Conservation (phyloP, 2,329 filamentous ascomycete genomes). For the Orbilia ellipsospora region DNA sequence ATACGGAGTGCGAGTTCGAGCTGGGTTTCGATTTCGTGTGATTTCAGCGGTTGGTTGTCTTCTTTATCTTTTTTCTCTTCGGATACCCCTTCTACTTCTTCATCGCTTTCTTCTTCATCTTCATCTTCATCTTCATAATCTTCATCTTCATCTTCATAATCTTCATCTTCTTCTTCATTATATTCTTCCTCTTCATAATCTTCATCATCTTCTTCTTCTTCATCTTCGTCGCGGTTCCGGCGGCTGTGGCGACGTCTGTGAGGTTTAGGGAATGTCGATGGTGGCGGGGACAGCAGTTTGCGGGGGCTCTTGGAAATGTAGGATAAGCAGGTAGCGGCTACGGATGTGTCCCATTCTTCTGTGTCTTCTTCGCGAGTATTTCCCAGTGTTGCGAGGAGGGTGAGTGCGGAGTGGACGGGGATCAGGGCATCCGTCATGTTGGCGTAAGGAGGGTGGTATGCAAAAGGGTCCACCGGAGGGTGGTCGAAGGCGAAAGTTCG, state of each 20-base stretch:
- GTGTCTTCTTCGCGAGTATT: not conserved
- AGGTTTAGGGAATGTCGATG: no score
- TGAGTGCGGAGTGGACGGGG: constrained; percentile 7
- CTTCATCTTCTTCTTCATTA: no score
- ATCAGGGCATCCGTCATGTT: not conserved
- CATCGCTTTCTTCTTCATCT: no score
- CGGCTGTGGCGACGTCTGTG: no score
- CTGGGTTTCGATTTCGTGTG: not conserved
- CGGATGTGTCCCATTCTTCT: not conserved
- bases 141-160: no score
- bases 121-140: no score
- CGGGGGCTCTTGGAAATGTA: not conserved
- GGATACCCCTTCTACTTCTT: no score
- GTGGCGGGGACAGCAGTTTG: no score
- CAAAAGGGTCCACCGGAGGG: constrained; percentile 11
- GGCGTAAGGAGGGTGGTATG: constrained; percentile 21
- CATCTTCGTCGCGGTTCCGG: no score
- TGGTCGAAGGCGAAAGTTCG: constrained; percentile 25
- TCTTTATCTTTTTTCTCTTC: no score
- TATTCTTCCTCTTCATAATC: no score
- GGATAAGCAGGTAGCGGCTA: not conserved
- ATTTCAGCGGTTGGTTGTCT: not conserved
- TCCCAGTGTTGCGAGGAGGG: constrained; percentile 5
- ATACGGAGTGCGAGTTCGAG: constrained; percentile 20
- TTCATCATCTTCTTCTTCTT: no score